These are phyloP conservation scores for Boletellus sp. DNA, from an alignment of 768 basidiomycete species.

Conservation along the genomic window DNA sequence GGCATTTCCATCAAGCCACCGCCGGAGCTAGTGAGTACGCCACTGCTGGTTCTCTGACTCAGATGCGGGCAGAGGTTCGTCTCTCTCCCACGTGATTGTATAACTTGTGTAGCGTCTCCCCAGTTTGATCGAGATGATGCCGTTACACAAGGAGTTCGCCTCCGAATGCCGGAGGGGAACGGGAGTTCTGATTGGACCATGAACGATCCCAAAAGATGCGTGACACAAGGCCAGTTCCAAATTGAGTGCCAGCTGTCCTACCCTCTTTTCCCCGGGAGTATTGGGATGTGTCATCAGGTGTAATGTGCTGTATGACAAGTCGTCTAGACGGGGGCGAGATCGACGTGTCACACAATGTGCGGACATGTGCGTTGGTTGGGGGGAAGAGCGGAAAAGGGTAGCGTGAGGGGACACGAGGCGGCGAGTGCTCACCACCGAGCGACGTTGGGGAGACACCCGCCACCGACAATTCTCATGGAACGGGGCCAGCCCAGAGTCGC, in stretches of 20 bases:
- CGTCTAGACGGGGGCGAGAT: constrained; percentile 1
- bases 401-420: constrained; percentile 15
- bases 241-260: too few species aligned
- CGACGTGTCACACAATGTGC: constrained; percentile 20
- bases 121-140: too few species aligned
- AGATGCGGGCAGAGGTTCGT: constrained; percentile 9
- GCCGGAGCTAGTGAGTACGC: constrained; percentile 1
- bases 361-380: constrained; percentile 20
- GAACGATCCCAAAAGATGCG: too few species aligned
- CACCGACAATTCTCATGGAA: constrained; percentile 4
- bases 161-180: too few species aligned
- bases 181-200: too few species aligned
- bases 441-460: constrained; percentile 4
- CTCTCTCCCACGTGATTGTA: constrained; percentile 2
- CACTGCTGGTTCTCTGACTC: constrained; percentile 2
- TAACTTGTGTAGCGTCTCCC: too few species aligned
- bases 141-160: too few species aligned
- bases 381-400: constrained; percentile 9
- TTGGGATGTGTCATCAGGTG: neutral
- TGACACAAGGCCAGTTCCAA: too few species aligned
- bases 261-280: neutral
- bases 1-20: constrained; percentile 21
- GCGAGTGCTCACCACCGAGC: constrained; percentile 4
- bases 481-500: neutral
- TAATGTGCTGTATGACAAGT: neutral